Percentiles rank a stretch among this genome's conserved stretches.
Conservation (phyloP, 2,329 filamentous ascomycete species). For the Juglanconis sp. region DNA sequence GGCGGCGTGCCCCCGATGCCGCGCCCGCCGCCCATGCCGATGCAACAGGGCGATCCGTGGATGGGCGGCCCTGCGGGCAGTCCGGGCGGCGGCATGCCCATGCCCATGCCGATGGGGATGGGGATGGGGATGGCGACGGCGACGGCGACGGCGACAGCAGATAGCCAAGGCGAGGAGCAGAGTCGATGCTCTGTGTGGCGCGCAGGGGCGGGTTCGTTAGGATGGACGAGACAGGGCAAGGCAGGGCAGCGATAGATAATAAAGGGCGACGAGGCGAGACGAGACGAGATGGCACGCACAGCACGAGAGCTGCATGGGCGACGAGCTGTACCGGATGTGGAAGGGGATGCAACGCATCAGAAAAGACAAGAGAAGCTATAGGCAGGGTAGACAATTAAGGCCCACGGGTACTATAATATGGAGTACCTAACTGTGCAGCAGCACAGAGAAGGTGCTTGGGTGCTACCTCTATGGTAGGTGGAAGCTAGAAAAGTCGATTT, state of each 20-base stretch:
- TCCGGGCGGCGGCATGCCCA: not conserved
- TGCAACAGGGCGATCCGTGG: not conserved
- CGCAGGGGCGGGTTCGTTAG: conserved; percentile 8
- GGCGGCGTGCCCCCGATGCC: conserved; percentile 13
- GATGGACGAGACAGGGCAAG: conserved; percentile 6
- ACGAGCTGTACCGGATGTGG: conserved; percentile 9
- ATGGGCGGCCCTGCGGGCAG: too few species aligned
- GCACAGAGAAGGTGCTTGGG: too few species aligned
- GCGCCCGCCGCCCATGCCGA: conserved; percentile 1
- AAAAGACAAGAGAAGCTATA: conserved; percentile 1
- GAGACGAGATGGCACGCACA: conserved; percentile 13
- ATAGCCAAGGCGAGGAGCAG: not conserved
- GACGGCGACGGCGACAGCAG: not conserved
- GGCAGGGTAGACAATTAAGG: conserved; percentile 4
- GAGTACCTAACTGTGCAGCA: too few species aligned
- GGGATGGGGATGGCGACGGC: not conserved
- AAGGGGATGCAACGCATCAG: conserved; percentile 7
- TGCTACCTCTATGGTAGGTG: too few species aligned
- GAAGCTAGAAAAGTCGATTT: too few species aligned
- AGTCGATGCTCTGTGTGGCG: not conserved
- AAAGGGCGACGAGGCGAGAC: conserved; percentile 8
- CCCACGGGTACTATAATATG: not conserved
- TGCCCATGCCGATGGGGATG: not conserved
- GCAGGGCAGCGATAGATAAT: conserved; percentile 15
- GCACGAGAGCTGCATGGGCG: conserved; percentile 8